A percentile compares a stretch with the other conserved stretches of the same genome.
These are phyloP conservation scores for Fusarium sarcochroum DNA, from an alignment of 2,329 filamentous ascomycete species.

Conservation along the genomic window DNA sequence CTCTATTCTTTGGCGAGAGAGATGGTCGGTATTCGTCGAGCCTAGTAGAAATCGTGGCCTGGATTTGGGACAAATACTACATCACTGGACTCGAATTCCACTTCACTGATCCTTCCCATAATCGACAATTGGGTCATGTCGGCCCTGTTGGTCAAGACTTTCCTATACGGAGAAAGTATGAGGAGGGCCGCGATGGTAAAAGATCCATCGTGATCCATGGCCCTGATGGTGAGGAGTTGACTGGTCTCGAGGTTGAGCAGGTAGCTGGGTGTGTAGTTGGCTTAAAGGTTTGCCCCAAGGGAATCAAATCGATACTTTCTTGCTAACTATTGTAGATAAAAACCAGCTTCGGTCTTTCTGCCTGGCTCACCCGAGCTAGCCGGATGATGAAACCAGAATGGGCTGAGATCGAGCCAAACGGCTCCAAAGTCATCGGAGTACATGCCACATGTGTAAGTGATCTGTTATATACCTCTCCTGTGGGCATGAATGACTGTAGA, in stretches of 20 bases:
- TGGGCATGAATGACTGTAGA: no score
- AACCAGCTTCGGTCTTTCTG: constrained; percentile 20
- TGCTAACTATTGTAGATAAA: constrained; percentile 11
- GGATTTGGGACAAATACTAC: constrained; percentile 8
- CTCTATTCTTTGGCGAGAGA: constrained; percentile 22
- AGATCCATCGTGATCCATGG: constrained; percentile 2
- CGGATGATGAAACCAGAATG: not conserved
- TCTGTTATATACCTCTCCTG: no score
- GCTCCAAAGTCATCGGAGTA: constrained; percentile 27
- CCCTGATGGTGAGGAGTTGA: constrained; percentile 17
- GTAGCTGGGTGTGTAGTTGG: not conserved
- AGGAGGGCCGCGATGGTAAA: no score
- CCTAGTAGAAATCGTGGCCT: constrained; percentile 18
- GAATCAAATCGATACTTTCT: no score
- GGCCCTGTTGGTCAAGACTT: not conserved
- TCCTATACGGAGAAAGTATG: not conserved
- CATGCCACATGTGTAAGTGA: constrained; percentile 20
- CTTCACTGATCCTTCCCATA: constrained; percentile 14
- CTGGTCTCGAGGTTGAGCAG: constrained; percentile 8
- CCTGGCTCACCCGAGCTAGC: no score
- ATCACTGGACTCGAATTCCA: constrained; percentile 29
- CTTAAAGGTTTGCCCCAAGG: constrained; percentile 21
- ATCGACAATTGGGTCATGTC: constrained; percentile 7
- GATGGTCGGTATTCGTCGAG: constrained; percentile 5
- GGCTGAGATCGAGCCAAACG: constrained; percentile 13